Evolutionary conservation across 208 protist species (phyloP), one percentile per base, ranked within the genome.

Genomic region (Strigomonas galati): DNA sequence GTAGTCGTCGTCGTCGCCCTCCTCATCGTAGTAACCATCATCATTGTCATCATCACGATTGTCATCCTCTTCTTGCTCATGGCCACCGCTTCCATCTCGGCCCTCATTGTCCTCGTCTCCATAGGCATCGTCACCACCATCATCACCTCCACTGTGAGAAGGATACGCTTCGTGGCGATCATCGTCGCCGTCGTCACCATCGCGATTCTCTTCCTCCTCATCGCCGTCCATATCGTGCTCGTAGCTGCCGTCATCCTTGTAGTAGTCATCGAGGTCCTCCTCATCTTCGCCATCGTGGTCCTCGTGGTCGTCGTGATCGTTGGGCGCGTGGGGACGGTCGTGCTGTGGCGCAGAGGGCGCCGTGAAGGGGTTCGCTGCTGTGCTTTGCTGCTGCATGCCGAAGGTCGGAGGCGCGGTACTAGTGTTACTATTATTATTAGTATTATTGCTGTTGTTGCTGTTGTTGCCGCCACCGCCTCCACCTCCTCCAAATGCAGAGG

Each of bases 131-230:
- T 58, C 53, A 19, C 44, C 17, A 2, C 21, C 21, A 4, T 3
- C 53, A 58, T 58, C 32, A 2, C 32, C 32, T 37, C 32, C 2
- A 28, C 7, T 44, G 37, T 44, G 15, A 2, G 30, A 12, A 58
- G 4, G 15, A 30, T 28, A n/a, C 28, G 12, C 53, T 12, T 58
- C 53, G 53, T 58, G 7, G 30, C 28, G 12, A 17, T 28, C 6
- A 28, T 21, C 53, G 53, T 58, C 30, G 30, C 28, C 6, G 30
- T 28, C 6, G 15, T 21, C 53, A 28, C 0, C 63, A 9, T 31
- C 53, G 63, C 3, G 52, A 37, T 62, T 43, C 37, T 44, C 52
- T 15, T 28, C 53, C 31, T 24, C 21, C 21, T 35, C 54, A 23
- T 64, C 48, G 52, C 40, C n/a, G 23, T 31, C 30, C 46, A 19